A percentile compares a stretch with the other conserved stretches of the same genome.
phyloP scores from a whole-genome alignment of 179 eudicot genomes.

The Sideroxylon spinosum region DNA sequence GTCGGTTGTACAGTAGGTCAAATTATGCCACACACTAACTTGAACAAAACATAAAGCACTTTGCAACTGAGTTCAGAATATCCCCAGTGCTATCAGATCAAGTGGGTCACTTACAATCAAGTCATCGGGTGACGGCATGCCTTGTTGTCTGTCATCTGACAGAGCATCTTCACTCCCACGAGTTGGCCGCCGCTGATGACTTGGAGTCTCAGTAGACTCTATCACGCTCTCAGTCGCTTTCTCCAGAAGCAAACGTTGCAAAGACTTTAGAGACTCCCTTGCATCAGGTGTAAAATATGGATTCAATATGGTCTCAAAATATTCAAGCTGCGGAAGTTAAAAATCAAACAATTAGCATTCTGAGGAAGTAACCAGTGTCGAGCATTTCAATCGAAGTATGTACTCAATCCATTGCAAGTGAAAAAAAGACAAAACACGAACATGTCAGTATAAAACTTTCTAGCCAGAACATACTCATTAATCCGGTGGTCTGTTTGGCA shows the following conservation, averaged over 20 bases:
- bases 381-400: not conserved
- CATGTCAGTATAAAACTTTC: not conserved
- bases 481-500: not conserved
- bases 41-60: not conserved
- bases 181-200: conserved; percentile 65
- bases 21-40: not conserved
- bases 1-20: not conserved
- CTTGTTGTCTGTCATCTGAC: conserved; percentile 75
- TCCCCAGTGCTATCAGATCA: not conserved
- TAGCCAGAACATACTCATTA: not conserved
- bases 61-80: not conserved
- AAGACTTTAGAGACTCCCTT: conserved; percentile 73
- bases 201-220: conserved; percentile 74
- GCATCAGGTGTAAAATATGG: conserved; percentile 78
- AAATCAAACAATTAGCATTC: conserved; percentile 10
- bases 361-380: not conserved
- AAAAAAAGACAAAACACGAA: conserved; percentile 4
- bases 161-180: conserved; percentile 77
- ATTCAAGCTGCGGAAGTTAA: conserved; percentile 70
- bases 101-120: conserved; percentile 64
- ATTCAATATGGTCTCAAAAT: conserved; percentile 84
- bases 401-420: conserved; percentile 2
- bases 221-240: conserved; percentile 78
- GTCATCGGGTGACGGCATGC: conserved; percentile 87
- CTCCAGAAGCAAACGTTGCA: conserved; percentile 78